Evolutionary conservation across 1,284 basidiomycete genomes (phyloP).

Genomic region (Sphaerobolus stellatus): DNA sequence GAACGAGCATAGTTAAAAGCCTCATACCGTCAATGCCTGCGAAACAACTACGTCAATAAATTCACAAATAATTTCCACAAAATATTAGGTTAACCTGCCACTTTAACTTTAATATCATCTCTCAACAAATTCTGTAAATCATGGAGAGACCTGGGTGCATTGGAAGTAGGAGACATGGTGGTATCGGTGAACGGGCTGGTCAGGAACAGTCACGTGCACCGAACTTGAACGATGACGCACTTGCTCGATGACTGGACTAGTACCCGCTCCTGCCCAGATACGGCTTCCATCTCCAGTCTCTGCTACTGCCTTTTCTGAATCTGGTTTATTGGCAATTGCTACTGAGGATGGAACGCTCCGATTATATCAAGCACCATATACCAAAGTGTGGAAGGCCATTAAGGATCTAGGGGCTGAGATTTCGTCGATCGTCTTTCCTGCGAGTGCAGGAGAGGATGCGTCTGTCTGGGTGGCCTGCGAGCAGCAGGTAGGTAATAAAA

Average conservation of each 20-base stretch:
- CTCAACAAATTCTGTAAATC: slow-evolving; percentile 59
- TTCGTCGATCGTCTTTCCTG: slow-evolving; percentile 53
- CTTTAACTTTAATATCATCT: slow-evolving; percentile 84
- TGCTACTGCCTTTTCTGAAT: slow-evolving; percentile 2
- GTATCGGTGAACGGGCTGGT: background rate
- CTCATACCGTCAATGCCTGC: slow-evolving; percentile 33
- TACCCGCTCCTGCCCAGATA: no score
- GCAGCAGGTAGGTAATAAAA: slow-evolving; percentile 41
- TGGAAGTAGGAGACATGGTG: slow-evolving; percentile 32
- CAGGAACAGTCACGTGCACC: no score
- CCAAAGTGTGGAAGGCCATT: slow-evolving; percentile 63
- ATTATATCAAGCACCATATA: slow-evolving; percentile 57
- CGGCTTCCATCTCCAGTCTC: slow-evolving; percentile 6
- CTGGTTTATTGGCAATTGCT: slow-evolving; percentile 5
- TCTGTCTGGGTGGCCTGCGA: slow-evolving; percentile 65
- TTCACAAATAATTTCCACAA: background rate
- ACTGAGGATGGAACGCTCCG: slow-evolving; percentile 71
- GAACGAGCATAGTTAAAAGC: background rate
- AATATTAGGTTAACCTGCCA: slow-evolving; percentile 81
- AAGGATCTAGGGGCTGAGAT: slow-evolving; percentile 56
- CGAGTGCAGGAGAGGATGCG: slow-evolving; percentile 37
- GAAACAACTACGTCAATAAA: background rate
- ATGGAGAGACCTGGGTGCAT: slow-evolving; percentile 55
- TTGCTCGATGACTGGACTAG: no score
- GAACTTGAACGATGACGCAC: no score